A percentile compares a stretch with the other conserved stretches of the same genome.
Evolutionary conservation across 495 filamentous ascomycete species (phyloP).

Genomic region (Astrothelium macrocarpum): DNA sequence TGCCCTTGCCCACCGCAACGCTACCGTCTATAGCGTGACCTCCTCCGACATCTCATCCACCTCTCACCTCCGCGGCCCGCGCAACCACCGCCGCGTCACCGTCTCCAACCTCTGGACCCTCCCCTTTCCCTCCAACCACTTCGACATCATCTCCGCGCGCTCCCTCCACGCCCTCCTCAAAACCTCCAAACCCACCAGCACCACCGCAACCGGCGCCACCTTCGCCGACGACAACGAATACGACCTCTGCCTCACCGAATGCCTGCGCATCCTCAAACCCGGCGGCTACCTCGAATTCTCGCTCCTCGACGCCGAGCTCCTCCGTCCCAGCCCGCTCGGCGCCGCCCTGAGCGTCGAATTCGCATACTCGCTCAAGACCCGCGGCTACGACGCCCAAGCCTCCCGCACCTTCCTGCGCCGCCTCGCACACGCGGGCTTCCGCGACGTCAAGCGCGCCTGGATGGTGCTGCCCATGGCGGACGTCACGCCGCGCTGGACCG

Average conservation of each 20-base stretch:
- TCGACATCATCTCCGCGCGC: slow-evolving; percentile 88
- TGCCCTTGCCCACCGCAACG: slow-evolving; percentile 70
- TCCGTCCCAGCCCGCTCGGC: slow-evolving; percentile 67
- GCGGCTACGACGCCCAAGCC: slow-evolving; percentile 77
- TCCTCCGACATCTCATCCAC: slow-evolving; percentile 43
- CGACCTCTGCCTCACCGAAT: slow-evolving; percentile 74
- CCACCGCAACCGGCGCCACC: slow-evolving; percentile 42
- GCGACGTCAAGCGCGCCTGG: slow-evolving; percentile 76
- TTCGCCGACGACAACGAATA: slow-evolving; percentile 59
- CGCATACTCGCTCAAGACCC: slow-evolving; percentile 71
- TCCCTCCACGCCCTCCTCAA: slow-evolving; percentile 74
- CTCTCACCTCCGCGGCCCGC: slow-evolving; percentile 62
- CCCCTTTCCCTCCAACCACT: slow-evolving; percentile 79
- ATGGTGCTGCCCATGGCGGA: slow-evolving; percentile 79
- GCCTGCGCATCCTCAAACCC: slow-evolving; percentile 81
- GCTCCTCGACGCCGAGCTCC: slow-evolving; percentile 78
- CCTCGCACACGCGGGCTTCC: slow-evolving; percentile 64
- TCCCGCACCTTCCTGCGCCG: slow-evolving; percentile 70
- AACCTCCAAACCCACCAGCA: slow-evolving; percentile 30
- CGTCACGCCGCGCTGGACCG: slow-evolving; percentile 44
- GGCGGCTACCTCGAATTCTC: slow-evolving; percentile 88
- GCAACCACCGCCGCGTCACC: slow-evolving; percentile 74
- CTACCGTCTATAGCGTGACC: slow-evolving; percentile 76
- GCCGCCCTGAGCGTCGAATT: slow-evolving; percentile 82
- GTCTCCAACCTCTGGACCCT: slow-evolving; percentile 67